Evolutionary conservation across 306 rosid genomes (phyloP), one percentile per base, ranked within the genome.

Genomic region (Vicia villosa): DNA sequence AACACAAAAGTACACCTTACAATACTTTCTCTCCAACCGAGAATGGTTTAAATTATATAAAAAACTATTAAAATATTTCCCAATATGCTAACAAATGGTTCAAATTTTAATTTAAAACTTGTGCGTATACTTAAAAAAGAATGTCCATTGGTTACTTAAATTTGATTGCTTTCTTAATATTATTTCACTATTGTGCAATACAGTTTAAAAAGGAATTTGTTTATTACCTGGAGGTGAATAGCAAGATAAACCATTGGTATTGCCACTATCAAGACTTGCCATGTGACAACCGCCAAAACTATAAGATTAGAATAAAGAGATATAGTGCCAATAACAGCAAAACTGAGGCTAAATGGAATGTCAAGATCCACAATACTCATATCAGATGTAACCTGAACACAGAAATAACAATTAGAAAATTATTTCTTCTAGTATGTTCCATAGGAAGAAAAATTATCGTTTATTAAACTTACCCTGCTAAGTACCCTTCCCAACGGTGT

Each of bases 401-500:
- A 4, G 6, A 38, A 41, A 43, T 14, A 8, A 65, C 12, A 51
- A 36, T 51, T 41, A 66, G 20, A 60, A 41, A 19, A 52, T 21
- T 36, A 12, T 40, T 74, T 46, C 46, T 24, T 15, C 19, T n/a
- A 8, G 56, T 28, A 1, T 22, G 46, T 77, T 72, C 46, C 11
- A 20, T 41, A 10, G 12, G 34, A 46, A 37, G 55, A 6, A 3
- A n/a, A 8, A 0, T 6, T 32, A 32, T 32, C 1, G 61, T 62
- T 38, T 32, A 32, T 32, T 32, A 32, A 32, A 22, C 82, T 60
- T 79, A 87, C 92, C 87, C 87, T 77, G 21, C 79, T 82, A 42
- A 87, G 87, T 69, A 87, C 76, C 72, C 89, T 87, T 75, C 92
- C 89, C 62, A 82, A 21, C n/a, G 89, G 89, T 17, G 92, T 87